A percentile compares a stretch with the other conserved stretches of the same genome.
Evolutionary conservation across 306 rosid species (phyloP).

Genomic region (Vicia villosa): DNA sequence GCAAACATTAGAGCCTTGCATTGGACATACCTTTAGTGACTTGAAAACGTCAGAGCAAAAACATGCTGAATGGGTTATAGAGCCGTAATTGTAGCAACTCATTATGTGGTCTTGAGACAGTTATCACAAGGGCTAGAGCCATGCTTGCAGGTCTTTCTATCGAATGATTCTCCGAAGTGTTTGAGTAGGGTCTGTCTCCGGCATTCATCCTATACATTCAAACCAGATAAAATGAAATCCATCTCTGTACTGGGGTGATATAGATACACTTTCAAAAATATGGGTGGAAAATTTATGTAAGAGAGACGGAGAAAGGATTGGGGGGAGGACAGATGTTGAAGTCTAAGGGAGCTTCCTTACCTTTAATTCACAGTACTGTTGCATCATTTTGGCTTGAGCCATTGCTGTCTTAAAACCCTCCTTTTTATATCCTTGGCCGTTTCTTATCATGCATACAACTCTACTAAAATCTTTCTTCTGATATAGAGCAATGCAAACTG

Average conservation of each 20-base stretch:
- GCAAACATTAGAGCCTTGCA: background rate
- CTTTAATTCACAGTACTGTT: conserved; percentile 90
- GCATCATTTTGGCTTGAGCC: conserved; percentile 91
- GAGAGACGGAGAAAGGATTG: background rate
- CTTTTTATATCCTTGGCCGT: conserved; percentile 67
- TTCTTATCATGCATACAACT: conserved; percentile 89
- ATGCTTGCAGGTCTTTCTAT: conserved; percentile 66
- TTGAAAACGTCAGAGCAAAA: background rate
- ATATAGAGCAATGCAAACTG: conserved; percentile 80
- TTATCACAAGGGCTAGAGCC: conserved; percentile 90
- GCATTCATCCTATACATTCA: conserved; percentile 62
- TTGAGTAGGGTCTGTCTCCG: conserved; percentile 80
- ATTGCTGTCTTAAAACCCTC: conserved; percentile 73
- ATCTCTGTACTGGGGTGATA: too few species aligned
- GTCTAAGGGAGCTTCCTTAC: conserved; percentile 44
- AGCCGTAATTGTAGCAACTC: conserved; percentile 40
- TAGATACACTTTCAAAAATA: too few species aligned
- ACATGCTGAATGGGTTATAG: background rate
- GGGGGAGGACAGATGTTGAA: conserved; percentile 14
- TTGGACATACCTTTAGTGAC: background rate
- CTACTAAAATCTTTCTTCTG: conserved; percentile 97
- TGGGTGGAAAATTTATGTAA: background rate
- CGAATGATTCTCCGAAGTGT: conserved; percentile 88
- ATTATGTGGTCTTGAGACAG: conserved; percentile 62
- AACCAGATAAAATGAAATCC: conserved; percentile 6